Conservation (phyloP, 164 flowering plant species). For the Protea cynaroides region DNA sequence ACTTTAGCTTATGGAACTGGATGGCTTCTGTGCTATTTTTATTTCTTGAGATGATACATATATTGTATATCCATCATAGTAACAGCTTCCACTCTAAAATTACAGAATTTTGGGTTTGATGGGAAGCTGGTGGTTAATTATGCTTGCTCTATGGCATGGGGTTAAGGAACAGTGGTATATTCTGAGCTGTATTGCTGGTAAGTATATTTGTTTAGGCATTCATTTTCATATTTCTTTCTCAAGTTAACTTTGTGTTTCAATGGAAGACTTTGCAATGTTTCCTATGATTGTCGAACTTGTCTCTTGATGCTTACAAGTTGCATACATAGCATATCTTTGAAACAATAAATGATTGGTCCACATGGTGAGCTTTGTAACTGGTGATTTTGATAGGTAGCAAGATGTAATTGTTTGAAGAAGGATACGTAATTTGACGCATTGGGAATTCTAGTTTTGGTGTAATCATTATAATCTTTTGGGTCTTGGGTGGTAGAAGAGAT, state of each 20-base stretch:
- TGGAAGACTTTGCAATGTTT: background rate
- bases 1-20: background rate
- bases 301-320: background rate
- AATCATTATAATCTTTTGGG: no score
- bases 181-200: background rate
- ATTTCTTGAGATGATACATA: no score
- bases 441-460: no score
- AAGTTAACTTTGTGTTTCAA: background rate
- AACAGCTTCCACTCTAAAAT: constrained; percentile 6
- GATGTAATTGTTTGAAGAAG: no score
- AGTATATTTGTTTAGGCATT: background rate
- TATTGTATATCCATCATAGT: background rate
- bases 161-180: constrained; percentile 25
- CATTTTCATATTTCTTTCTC: background rate
- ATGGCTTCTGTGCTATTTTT: no score
- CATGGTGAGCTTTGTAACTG: no score
- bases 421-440: no score
- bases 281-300: background rate
- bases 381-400: no score
- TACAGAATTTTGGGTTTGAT: constrained; percentile 90
- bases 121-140: constrained; percentile 89
- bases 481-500: no score
- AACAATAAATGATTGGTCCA: no score
- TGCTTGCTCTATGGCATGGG: constrained; percentile 98
- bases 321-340: no score